Conservation (phyloP, 2,329 filamentous ascomycete genomes). For the Trichoderma simmonsii region DNA sequence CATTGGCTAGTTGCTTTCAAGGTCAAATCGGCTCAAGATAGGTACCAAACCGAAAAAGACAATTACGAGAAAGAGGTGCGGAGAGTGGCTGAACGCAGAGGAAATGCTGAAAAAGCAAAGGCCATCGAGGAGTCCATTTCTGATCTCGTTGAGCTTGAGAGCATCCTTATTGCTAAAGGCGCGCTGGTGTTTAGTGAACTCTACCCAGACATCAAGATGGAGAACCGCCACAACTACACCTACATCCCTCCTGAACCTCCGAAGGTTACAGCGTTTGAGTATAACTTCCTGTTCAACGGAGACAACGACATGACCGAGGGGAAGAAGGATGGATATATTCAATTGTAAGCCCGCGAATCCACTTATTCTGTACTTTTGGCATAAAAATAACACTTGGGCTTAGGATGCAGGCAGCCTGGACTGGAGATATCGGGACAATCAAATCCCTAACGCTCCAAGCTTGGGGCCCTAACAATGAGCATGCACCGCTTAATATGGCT, state of each 20-base stretch:
- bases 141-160: slow-evolving; percentile 55
- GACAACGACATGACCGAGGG: slow-evolving; percentile 55
- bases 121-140: slow-evolving; percentile 50
- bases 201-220: slow-evolving; percentile 49
- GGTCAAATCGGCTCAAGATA: slow-evolving; percentile 32
- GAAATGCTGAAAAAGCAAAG: slow-evolving; percentile 49
- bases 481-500: slow-evolving; percentile 62
- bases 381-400: background rate
- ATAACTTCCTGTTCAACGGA: slow-evolving; percentile 49
- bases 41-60: slow-evolving; percentile 33
- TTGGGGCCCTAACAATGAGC: slow-evolving; percentile 52
- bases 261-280: slow-evolving; percentile 42
- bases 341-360: slow-evolving; percentile 49
- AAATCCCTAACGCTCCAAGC: slow-evolving; percentile 60
- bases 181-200: slow-evolving; percentile 67
- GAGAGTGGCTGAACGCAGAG: slow-evolving; percentile 21
- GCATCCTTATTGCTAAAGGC: slow-evolving; percentile 51
- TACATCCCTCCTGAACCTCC: slow-evolving; percentile 3
- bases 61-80: slow-evolving; percentile 27
- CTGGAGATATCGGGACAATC: slow-evolving; percentile 63
- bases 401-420: slow-evolving; percentile 71
- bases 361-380: background rate
- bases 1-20: slow-evolving; percentile 50
- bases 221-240: slow-evolving; percentile 12
- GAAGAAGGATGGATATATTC: slow-evolving; percentile 57